phyloP scores from a whole-genome alignment of 495 filamentous ascomycete genomes.

The Penicillium manginii region DNA sequence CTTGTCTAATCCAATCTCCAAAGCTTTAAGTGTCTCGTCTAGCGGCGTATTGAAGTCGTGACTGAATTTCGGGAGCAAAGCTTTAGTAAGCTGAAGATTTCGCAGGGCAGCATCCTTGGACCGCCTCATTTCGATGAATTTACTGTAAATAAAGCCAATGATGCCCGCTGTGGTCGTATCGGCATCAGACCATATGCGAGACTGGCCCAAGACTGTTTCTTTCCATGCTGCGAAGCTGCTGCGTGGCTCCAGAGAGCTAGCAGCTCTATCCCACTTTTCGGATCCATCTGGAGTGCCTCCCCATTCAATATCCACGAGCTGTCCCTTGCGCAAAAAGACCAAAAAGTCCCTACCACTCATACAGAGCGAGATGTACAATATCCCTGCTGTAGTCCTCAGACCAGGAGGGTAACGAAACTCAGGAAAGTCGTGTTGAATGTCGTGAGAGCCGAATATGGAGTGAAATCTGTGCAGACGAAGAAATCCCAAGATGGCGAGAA shows the following conservation, averaged over 20 bases:
- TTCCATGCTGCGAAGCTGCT: constrained; percentile 31
- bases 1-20: constrained; percentile 88
- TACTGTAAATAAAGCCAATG: constrained; percentile 83
- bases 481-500: constrained; percentile 84
- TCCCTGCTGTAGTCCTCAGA: constrained; percentile 73
- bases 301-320: constrained; percentile 78
- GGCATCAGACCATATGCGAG: constrained; percentile 41
- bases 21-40: constrained; percentile 91
- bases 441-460: constrained; percentile 75
- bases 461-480: constrained; percentile 70
- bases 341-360: constrained; percentile 78
- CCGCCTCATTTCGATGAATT: constrained; percentile 86
- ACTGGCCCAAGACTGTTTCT: constrained; percentile 27
- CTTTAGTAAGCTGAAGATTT: constrained; percentile 72
- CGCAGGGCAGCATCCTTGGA: constrained; percentile 82
- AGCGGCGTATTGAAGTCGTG: constrained; percentile 90
- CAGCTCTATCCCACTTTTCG: constrained; percentile 22
- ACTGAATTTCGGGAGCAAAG: constrained; percentile 84
- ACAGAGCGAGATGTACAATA: constrained; percentile 80
- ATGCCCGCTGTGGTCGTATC: constrained; percentile 81
- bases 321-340: constrained; percentile 80
- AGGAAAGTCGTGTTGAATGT: constrained; percentile 74
- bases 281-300: constrained; percentile 87
- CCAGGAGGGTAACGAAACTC: constrained; percentile 78
- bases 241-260: constrained; percentile 24